phyloP scores from a whole-genome alignment of 129 eudicot species.

The Flaveria sonorensis region DNA sequence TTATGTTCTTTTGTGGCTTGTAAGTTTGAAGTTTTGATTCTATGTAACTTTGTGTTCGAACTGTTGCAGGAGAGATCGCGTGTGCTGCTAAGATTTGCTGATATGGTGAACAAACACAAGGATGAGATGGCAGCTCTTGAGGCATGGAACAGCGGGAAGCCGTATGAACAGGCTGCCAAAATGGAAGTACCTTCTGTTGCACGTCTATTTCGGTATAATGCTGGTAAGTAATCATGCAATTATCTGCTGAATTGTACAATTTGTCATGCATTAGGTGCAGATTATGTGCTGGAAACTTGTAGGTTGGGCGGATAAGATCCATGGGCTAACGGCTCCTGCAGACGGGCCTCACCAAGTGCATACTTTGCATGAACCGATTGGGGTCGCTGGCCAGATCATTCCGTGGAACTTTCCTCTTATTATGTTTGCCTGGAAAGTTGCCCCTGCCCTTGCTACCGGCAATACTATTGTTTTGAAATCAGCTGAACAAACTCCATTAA shows the following conservation, averaged over 20 bases:
- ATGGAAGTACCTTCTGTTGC: slow-evolving; percentile 47
- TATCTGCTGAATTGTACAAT: neutral
- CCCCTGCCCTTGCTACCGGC: slow-evolving; percentile 60
- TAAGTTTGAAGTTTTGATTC: neutral
- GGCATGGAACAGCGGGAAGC: slow-evolving; percentile 65
- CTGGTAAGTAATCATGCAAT: slow-evolving; percentile 37
- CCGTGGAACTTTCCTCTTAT: slow-evolving; percentile 72
- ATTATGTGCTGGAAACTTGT: slow-evolving; percentile 1
- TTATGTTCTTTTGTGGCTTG: neutral
- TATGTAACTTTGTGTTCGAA: neutral
- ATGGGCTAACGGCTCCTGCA: slow-evolving; percentile 65
- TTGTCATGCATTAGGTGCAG: neutral
- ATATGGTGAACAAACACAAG: slow-evolving; percentile 62
- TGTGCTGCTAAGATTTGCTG: slow-evolving; percentile 50
- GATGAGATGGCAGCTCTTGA: slow-evolving; percentile 62
- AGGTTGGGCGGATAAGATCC: slow-evolving; percentile 81
- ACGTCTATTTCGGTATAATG: slow-evolving; percentile 61
- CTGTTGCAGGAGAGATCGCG: slow-evolving; percentile 48
- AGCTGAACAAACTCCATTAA: slow-evolving; percentile 66
- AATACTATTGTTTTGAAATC: slow-evolving; percentile 55
- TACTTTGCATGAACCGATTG: slow-evolving; percentile 59
- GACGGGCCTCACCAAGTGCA: slow-evolving; percentile 65
- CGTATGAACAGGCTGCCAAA: slow-evolving; percentile 49
- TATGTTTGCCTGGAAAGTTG: slow-evolving; percentile 77
- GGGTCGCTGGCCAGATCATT: slow-evolving; percentile 62